Conservation (phyloP, 257 asterid species). For the Echites panduratus region DNA sequence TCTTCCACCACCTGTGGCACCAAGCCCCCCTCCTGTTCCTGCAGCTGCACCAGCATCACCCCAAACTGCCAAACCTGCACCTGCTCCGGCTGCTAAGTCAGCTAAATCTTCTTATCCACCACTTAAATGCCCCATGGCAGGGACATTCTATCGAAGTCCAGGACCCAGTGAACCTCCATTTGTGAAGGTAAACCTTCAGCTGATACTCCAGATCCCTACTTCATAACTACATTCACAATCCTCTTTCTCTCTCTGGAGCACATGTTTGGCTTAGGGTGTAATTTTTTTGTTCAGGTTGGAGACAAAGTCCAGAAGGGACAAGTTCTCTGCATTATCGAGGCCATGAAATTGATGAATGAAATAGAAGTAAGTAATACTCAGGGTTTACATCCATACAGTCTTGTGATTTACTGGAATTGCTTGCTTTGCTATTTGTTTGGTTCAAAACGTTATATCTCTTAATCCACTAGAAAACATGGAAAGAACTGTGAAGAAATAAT, state of each 20-base stretch:
- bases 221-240: background rate
- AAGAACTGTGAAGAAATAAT: background rate
- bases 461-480: background rate
- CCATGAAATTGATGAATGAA: constrained; percentile 97
- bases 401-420: background rate
- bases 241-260: background rate
- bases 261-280: background rate
- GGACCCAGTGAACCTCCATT: constrained; percentile 82
- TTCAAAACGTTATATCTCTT: background rate
- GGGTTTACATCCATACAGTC: constrained; percentile 15
- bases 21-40: constrained; percentile 28
- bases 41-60: constrained; percentile 40
- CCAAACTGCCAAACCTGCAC: constrained; percentile 35
- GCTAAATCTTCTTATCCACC: constrained; percentile 66
- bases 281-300: constrained; percentile 47
- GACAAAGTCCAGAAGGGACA: constrained; percentile 91
- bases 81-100: constrained; percentile 41
- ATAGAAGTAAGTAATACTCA: constrained; percentile 57
- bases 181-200: constrained; percentile 52
- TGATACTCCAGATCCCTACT: background rate
- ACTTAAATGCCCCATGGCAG: constrained; percentile 85
- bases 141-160: constrained; percentile 77
- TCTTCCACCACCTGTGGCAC: constrained; percentile 37
- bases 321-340: constrained; percentile 82
- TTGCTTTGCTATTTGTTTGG: background rate